Evolutionary conservation across 164 flowering plant species (phyloP), one percentile per base, ranked within the genome.

Genomic region (Nymphaea thermarum): DNA sequence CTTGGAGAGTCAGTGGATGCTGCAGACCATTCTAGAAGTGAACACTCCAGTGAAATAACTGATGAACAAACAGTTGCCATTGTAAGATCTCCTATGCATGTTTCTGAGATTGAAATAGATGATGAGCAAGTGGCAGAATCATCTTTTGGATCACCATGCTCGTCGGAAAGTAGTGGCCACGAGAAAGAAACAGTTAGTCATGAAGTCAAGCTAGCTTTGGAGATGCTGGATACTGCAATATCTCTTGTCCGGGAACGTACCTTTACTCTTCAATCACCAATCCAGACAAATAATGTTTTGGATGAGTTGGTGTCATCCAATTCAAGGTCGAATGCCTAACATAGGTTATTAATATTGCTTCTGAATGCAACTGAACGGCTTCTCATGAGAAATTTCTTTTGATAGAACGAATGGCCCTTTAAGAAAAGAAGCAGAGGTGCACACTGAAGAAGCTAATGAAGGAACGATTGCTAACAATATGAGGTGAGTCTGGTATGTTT

Each of bases 141-240:
- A 42, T n/a, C 43, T 17, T 55, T 47, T 42, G 42, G 45, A 42
- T 63, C 4, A 18, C 66, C 5, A 15, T 16, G 12, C 15, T 8
- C n/a, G 25, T 57, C 60, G 43, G 66, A 47, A 42, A 42, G 53
- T 43, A 53, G 47, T 15, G 14, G 10, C 7, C 25, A 15, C 43
- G 41, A 25, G 15, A 42, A 71, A 60, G 51, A 66, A 42, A 44
- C 60, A 51, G 74, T 85, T 47, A 83, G 93, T 57, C 82, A 86
- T 15, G 80, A 85, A 67, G 98, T 88, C 63, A 75, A 85, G 77
- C 74, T 76, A 61, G 98, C 98, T 76, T 69, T 93, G 42, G 77
- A 74, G 57, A 81, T 87, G 63, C 68, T 90, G 64, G 86, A 88
- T 42, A 78, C 76, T 75, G 87, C 73, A 63, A 90, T 93, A 72